Evolutionary conservation across 2,329 filamentous ascomycete species (phyloP), one percentile per base, ranked within the genome.

Genomic region (Phaeosphaeriaceae sp.): DNA sequence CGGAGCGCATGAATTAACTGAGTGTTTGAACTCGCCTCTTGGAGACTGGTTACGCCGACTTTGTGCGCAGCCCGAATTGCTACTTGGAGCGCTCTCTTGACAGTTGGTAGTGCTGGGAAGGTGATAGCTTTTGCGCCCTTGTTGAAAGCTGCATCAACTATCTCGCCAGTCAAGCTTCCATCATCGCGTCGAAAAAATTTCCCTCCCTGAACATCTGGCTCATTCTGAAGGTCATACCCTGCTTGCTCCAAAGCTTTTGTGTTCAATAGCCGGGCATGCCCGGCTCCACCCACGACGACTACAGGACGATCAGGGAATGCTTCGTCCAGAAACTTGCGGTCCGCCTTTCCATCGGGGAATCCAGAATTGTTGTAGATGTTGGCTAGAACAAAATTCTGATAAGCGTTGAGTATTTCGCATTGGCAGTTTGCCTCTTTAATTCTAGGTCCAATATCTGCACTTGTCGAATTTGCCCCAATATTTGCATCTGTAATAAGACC

Each of bases 1-100:
- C 47, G 46, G 17, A 72, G 23, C 0, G 61, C 68, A 17, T 63
- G 49, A 5, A 72, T 42, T 16, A 64, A 50, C 1, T 61, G 29
- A 1, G 65, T 63, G 23, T 69, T 71, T 1, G 65, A 56, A 6
- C 60, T 60, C 18, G 69, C 68, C 46, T 72, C 69, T 49, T 72
- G 69, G 20, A 57, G 61, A n/a, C 61, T 66, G 1, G 69, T 72
- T 6, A 71, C 64, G 2, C 68, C 69, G 3, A 53, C 61, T 18
- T 52, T 54, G 34, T 69, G 67, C 3, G 61, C 58, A 28, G 59
- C 50, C 6, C 37, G 43, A 18, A 68, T 52, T 17, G 61, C 64
- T 21, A 55, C 47, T 3, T 61, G 46, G 12, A 72, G 42, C 4
- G 55, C 61, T 16, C 56, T 52, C 38, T 68, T 66, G 11, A 58